Percentiles rank a stretch among this genome's conserved stretches.
These are phyloP conservation scores for Acanthamoeba healyi DNA, from an alignment of 208 protist species.

Conservation along the genomic window DNA sequence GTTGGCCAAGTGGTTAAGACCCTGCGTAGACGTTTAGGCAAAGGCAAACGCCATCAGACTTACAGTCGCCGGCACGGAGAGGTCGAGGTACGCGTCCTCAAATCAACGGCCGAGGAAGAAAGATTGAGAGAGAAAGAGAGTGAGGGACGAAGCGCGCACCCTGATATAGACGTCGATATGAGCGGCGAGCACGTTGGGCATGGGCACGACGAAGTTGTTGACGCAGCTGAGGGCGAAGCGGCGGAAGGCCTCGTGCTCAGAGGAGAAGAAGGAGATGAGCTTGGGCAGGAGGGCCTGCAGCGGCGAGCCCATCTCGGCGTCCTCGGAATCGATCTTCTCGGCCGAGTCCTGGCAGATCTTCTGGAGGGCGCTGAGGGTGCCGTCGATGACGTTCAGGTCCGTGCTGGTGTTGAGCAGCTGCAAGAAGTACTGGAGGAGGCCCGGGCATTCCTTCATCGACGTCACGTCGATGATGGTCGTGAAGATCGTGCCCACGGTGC, in stretches of 20 bases:
- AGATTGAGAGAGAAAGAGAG: neutral
- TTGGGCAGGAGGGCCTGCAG: conserved; percentile 84
- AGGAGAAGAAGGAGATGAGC: conserved; percentile 83
- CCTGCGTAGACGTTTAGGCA: no score
- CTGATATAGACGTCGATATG: conserved; percentile 80
- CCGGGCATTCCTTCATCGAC: conserved; percentile 53
- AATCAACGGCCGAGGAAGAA: no score
- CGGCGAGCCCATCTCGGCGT: neutral
- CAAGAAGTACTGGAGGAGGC: conserved; percentile 54
- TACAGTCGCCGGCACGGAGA: no score
- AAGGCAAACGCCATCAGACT: no score
- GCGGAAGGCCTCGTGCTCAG: conserved; percentile 39
- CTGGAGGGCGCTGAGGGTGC: conserved; percentile 59
- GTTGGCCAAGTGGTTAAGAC: conserved; percentile 79
- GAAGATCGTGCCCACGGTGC: conserved; percentile 76
- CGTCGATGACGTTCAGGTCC: conserved; percentile 63
- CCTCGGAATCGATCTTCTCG: conserved; percentile 31
- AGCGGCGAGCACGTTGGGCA: conserved; percentile 78
- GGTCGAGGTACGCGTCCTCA: no score
- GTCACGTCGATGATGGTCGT: conserved; percentile 68
- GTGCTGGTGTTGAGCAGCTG: conserved; percentile 43
- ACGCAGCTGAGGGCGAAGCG: conserved; percentile 77
- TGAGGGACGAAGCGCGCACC: conserved; percentile 12
- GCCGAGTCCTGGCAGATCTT: conserved; percentile 64
- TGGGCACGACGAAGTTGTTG: conserved; percentile 79